phyloP scores from a whole-genome alignment of 1,139 yeast genomes.

The Debaryomycetaceae sp. region DNA sequence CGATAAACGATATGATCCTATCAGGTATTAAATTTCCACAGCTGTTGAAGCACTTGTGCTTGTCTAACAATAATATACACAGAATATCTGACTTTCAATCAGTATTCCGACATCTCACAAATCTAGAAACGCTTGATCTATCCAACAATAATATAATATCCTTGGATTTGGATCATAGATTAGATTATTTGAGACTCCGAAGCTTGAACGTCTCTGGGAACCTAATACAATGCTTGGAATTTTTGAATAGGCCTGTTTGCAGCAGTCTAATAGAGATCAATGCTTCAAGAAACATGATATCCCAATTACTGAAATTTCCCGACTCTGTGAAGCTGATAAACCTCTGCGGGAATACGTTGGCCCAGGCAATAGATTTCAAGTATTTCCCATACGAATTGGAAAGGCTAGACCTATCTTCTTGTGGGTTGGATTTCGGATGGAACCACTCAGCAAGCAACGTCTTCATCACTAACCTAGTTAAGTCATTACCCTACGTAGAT shows the following conservation, averaged over 20 bases:
- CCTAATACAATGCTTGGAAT: slow-evolving; percentile 10
- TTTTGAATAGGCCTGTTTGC: slow-evolving; percentile 7
- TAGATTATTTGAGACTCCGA: slow-evolving; percentile 3
- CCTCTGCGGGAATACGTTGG: slow-evolving; percentile 19
- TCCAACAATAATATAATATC: slow-evolving; percentile 20
- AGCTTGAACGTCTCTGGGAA: slow-evolving; percentile 19
- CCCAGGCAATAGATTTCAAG: slow-evolving; percentile 6
- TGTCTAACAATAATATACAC: slow-evolving; percentile 22
- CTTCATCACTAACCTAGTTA: not conserved
- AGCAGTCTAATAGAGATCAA: slow-evolving; percentile 13
- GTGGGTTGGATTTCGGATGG: slow-evolving; percentile 6
- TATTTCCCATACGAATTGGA: slow-evolving; percentile 12
- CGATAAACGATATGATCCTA: slow-evolving; percentile 10
- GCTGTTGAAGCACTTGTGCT: slow-evolving; percentile 15
- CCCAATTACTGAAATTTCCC: slow-evolving; percentile 14
- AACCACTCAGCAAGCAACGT: not conserved
- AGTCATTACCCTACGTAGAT: not conserved
- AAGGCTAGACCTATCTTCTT: slow-evolving; percentile 15
- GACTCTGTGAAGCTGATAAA: slow-evolving; percentile 10
- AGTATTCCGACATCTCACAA: slow-evolving; percentile 10
- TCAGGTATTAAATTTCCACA: slow-evolving; percentile 13
- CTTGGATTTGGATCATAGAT: slow-evolving; percentile 4
- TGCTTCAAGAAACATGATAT: slow-evolving; percentile 21
- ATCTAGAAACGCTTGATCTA: slow-evolving; percentile 15
- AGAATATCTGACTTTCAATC: slow-evolving; percentile 7